These are phyloP conservation scores for Globisporangium cederbergense DNA, from an alignment of 352 stramenopile genomes.

Conservation along the genomic window DNA sequence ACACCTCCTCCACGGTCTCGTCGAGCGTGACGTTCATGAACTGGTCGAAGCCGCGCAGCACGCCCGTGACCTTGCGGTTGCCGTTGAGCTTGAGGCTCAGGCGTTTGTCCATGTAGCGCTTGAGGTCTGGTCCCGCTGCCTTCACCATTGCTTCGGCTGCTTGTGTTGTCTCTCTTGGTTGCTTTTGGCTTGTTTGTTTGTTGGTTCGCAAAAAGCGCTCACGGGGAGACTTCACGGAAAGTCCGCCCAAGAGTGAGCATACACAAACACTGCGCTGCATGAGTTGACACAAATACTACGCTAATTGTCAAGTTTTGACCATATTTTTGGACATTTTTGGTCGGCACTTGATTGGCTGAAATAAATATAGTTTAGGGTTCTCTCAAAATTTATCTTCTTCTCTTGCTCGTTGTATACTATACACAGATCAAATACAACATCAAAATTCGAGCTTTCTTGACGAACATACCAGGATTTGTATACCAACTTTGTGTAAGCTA, in stretches of 20 bases:
- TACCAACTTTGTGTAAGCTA: too few relatives aligned
- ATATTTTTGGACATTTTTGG: too few relatives aligned
- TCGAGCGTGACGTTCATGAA: conserved; percentile 98
- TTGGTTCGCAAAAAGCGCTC: background rate
- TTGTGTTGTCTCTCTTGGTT: conserved; percentile 16
- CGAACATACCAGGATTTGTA: too few relatives aligned
- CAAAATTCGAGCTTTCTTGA: too few relatives aligned
- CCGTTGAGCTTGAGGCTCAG: conserved; percentile 94
- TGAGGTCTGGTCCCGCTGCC: conserved; percentile 78
- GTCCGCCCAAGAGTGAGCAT: background rate
- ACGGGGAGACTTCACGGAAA: background rate
- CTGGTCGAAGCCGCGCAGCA: conserved; percentile 94
- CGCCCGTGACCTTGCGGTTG: conserved; percentile 92
- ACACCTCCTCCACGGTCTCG: conserved; percentile 89
- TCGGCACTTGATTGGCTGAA: too few relatives aligned
- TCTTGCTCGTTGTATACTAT: too few relatives aligned
- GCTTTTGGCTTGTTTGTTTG: conserved; percentile 4
- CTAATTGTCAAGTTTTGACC: too few relatives aligned
- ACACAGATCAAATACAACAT: too few relatives aligned
- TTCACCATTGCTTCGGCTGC: conserved; percentile 53
- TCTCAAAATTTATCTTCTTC: too few relatives aligned
- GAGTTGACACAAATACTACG: background rate
- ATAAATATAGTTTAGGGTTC: too few relatives aligned
- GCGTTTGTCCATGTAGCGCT: conserved; percentile 95
- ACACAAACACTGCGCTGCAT: background rate